These are phyloP conservation scores for Ophiostoma ips DNA, from an alignment of 2,329 filamentous ascomycete species.

Conservation along the genomic window DNA sequence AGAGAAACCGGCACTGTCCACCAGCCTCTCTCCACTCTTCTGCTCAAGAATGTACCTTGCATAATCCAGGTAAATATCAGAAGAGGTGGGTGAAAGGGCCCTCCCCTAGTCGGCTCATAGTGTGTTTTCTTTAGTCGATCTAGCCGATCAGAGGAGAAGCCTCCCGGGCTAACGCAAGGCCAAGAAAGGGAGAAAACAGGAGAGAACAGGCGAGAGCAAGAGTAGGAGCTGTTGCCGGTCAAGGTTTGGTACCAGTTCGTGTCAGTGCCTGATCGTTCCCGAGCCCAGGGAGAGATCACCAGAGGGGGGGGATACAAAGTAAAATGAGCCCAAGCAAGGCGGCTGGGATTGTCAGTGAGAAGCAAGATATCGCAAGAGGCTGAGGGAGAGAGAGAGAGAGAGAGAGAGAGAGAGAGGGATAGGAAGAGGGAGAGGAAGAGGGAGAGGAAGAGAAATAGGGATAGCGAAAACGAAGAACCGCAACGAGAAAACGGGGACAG, in stretches of 20 bases:
- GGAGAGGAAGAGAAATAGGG: too few relatives aligned
- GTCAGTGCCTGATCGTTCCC: neutral
- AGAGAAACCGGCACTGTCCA: slow-evolving; percentile 4
- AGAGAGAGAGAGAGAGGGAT: too few relatives aligned
- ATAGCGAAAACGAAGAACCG: too few relatives aligned
- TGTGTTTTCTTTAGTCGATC: neutral
- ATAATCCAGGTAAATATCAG: neutral
- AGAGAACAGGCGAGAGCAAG: neutral
- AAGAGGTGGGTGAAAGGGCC: neutral
- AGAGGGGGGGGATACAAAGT: neutral
- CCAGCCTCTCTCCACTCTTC: slow-evolving; percentile 9
- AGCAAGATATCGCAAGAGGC: too few relatives aligned
- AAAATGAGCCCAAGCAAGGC: neutral
- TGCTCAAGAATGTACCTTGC: slow-evolving; percentile 5
- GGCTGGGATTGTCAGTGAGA: too few relatives aligned
- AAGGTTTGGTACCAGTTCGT: neutral
- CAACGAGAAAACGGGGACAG: too few relatives aligned
- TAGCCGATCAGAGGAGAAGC: neutral
- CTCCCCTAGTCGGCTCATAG: neutral
- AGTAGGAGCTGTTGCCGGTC: too few relatives aligned
- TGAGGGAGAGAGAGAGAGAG: neutral
- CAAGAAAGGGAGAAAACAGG: neutral
- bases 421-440: too few relatives aligned
- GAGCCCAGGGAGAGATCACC: neutral
- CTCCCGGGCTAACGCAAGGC: neutral